Base-by-base conservation (phyloP, 441 rosid genomes). In the Biscutella auriculata region DNA sequence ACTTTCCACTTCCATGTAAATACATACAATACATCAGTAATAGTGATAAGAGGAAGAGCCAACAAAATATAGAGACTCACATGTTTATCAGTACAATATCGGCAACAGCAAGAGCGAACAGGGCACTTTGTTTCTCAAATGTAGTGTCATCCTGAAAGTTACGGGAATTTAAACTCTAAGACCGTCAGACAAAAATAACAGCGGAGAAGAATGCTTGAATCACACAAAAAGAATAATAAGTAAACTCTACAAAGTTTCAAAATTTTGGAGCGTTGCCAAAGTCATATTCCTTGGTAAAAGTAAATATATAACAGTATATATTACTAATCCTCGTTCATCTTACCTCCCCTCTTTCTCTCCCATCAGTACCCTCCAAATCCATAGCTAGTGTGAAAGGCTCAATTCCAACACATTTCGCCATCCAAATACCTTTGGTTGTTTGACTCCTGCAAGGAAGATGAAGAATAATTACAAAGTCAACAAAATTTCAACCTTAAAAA, bases 351-450 rank as follows among this genome's bases (percentile, higher is more conserved):
- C 96, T 75, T 69, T 84, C 98, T 65, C 91, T 92, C 30, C 95
- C 89, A 69, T 88, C 98, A 1, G 94, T 86, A 40, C 98, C 98
- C 82, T 92, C 96, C 70, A 88, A 80, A 75, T 92, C 98, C 96
- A 88, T 78, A 19, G 82, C 95, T 59, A 83, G 21, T 17, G 95
- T 92, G 60, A 76, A 86, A 47, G 96, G 97, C 62, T 86, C 89
- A 55, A 88, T 82, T 17, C 83, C 92, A 41, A 65, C 64, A 72
- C 85, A 87, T 67, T 44, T 87, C 2, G 97, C 95, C 51, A 86
- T 70, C 98, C 97, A 92, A 63, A 88, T 76, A 19, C 98, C 97
- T 76, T 84, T 88, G 17, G 98, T 92, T 36, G 98, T 92, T 75
- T 92, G 95, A 72, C 68, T 75, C 89, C 98, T 92, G 65, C 63